Evolutionary conservation across 2,329 filamentous ascomycete genomes (phyloP).

Genomic region (Ilyonectria mors-panacis): DNA sequence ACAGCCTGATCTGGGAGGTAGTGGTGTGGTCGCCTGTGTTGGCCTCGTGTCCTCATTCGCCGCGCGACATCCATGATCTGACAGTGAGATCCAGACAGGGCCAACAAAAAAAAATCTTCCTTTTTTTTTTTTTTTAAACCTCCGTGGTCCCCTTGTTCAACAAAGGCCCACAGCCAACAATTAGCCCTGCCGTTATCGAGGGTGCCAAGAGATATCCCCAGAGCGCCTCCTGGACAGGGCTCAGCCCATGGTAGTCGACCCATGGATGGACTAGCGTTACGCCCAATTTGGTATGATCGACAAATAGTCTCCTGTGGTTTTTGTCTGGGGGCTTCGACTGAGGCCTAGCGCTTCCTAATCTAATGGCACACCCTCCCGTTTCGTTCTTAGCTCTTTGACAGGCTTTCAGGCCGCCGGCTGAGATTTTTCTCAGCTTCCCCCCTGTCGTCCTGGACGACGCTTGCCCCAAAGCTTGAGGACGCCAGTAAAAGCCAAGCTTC

Average conservation of each 20-base stretch:
- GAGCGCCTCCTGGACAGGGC: slow-evolving; percentile 38
- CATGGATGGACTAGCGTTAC: slow-evolving; percentile 38
- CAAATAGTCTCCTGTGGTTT: slow-evolving; percentile 36
- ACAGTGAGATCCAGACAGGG: slow-evolving; percentile 37
- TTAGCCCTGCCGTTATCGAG: slow-evolving; percentile 37
- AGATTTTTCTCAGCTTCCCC: slow-evolving; percentile 23
- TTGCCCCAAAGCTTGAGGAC: slow-evolving; percentile 37
- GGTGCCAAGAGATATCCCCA: slow-evolving; percentile 50
- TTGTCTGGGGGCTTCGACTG: slow-evolving; percentile 8
- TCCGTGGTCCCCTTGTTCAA: slow-evolving; percentile 36
- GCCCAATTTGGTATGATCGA: slow-evolving; percentile 45
- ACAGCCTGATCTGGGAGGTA: slow-evolving; percentile 28
- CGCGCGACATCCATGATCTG: slow-evolving; percentile 40
- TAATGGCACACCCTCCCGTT: slow-evolving; percentile 41
- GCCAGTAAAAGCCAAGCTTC: slow-evolving; percentile 42
- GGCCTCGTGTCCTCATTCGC: slow-evolving; percentile 37
- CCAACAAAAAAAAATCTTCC: slow-evolving; percentile 29
- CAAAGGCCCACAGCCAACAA: slow-evolving; percentile 32
- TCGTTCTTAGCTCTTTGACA: slow-evolving; percentile 1
- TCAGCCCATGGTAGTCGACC: slow-evolving; percentile 35
- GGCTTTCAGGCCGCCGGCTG: slow-evolving; percentile 13
- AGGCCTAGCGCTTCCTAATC: slow-evolving; percentile 1
- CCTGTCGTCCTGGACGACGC: slow-evolving; percentile 26
- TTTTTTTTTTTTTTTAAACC: slow-evolving; percentile 29
- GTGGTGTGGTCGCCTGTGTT: slow-evolving; percentile 23